phyloP scores from a whole-genome alignment of 1,284 basidiomycete genomes.

The Tilletia caries region DNA sequence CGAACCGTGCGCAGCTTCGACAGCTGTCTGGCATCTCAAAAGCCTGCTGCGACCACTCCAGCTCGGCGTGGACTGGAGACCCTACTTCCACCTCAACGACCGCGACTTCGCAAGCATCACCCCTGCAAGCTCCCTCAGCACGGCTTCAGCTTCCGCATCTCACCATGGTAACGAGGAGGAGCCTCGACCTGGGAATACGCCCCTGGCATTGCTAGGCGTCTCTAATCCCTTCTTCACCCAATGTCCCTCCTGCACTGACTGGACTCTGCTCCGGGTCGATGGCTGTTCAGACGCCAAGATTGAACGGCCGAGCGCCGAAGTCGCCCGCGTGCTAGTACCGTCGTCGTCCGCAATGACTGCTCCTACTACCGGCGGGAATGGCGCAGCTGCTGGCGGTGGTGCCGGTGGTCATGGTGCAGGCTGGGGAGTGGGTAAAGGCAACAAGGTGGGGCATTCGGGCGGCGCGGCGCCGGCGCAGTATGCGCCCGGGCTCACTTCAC shows the following conservation, averaged over 20 bases:
- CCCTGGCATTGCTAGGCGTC: slow-evolving; percentile 67
- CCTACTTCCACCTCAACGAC: slow-evolving; percentile 95
- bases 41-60: slow-evolving; percentile 86
- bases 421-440: slow-evolving; percentile 6
- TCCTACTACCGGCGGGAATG: too few relatives aligned
- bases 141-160: slow-evolving; percentile 60
- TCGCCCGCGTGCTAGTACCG: slow-evolving; percentile 11
- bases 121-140: too few relatives aligned
- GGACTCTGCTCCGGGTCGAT: slow-evolving; percentile 66
- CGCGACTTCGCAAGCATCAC: slow-evolving; percentile 59
- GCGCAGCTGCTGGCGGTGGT: not conserved
- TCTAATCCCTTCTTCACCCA: slow-evolving; percentile 87
- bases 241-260: slow-evolving; percentile 86
- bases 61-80: slow-evolving; percentile 77
- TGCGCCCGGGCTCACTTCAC: slow-evolving; percentile 60
- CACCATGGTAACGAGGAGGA: slow-evolving; percentile 79
- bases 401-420: too few relatives aligned
- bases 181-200: slow-evolving; percentile 70
- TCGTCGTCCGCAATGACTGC: slow-evolving; percentile 21
- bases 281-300: slow-evolving; percentile 20
- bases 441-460: slow-evolving; percentile 22
- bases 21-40: slow-evolving; percentile 62
- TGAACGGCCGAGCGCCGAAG: too few relatives aligned
- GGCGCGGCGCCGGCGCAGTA: slow-evolving; percentile 40
- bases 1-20: slow-evolving; percentile 80